Percentiles rank a stretch among this genome's conserved stretches.
These are phyloP conservation scores for Colletotrichum scovillei DNA, from an alignment of 2,329 filamentous ascomycete species.

Conservation along the genomic window DNA sequence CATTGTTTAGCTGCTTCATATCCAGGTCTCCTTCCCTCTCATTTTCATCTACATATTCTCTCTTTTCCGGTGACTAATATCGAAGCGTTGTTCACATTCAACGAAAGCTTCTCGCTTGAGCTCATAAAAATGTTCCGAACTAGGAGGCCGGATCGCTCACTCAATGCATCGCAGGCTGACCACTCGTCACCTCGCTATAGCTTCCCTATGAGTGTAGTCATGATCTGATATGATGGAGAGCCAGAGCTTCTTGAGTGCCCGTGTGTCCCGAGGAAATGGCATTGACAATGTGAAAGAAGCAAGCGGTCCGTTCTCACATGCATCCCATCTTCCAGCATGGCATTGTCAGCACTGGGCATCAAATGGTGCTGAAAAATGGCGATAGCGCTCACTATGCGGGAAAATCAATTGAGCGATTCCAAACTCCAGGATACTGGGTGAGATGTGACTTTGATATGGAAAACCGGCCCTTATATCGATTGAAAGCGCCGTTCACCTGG, in stretches of 20 bases:
- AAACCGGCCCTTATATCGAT: not conserved
- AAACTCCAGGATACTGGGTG: rapidly evolving
- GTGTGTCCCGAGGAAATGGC: not conserved
- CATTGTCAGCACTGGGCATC: not conserved
- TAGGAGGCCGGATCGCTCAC: too few relatives aligned
- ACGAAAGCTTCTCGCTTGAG: too few relatives aligned
- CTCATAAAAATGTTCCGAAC: too few relatives aligned
- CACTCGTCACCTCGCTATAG: not conserved
- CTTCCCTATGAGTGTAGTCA: not conserved
- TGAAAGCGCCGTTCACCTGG: too few relatives aligned
- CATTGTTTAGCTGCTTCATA: too few relatives aligned
- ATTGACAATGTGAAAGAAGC: not conserved
- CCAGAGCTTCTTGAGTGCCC: not conserved
- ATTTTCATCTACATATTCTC: too few relatives aligned
- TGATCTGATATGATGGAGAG: not conserved
- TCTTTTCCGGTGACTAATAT: too few relatives aligned
- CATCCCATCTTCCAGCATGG: not conserved
- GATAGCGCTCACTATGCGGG: too few relatives aligned
- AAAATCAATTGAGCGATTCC: not conserved
- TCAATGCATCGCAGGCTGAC: not conserved
- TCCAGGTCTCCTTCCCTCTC: too few relatives aligned
- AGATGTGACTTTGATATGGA: not conserved
- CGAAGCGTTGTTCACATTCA: too few relatives aligned
- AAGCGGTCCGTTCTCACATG: not conserved
- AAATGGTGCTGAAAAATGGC: too few relatives aligned